Percentiles rank a stretch among this genome's conserved stretches.
phyloP scores from a whole-genome alignment of 371 early-diverging fungal genomes.

The Mortierella sp. region DNA sequence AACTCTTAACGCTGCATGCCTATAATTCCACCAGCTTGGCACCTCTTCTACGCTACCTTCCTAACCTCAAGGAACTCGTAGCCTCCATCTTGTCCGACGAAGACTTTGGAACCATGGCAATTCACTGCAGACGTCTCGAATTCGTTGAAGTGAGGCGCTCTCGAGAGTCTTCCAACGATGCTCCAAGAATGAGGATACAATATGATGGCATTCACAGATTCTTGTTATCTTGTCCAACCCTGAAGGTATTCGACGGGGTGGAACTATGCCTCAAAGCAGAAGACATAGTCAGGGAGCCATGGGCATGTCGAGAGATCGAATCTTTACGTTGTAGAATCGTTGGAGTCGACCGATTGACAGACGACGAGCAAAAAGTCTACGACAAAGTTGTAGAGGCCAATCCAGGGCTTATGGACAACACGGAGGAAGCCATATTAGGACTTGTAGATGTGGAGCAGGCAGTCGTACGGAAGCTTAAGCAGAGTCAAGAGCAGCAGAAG shows the following conservation, averaged over 20 bases:
- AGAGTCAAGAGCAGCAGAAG: constrained; percentile 1
- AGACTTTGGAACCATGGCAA: too few species aligned
- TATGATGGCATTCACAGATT: too few species aligned
- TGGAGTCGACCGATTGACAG: constrained; percentile 4
- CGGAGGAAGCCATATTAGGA: background rate
- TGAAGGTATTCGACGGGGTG: constrained; percentile 6
- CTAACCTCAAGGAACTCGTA: too few species aligned
- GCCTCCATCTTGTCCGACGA: too few species aligned
- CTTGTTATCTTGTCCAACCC: background rate
- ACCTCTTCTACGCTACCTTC: too few species aligned
- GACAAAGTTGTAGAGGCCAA: background rate
- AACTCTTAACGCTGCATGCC: too few species aligned
- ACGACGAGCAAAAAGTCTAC: background rate
- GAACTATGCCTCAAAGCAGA: background rate
- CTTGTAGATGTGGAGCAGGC: background rate
- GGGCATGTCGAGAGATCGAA: constrained; percentile 9
- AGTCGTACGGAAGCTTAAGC: background rate
- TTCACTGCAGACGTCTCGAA: too few species aligned
- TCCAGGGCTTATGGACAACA: too few species aligned
- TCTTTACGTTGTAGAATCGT: constrained; percentile 13
- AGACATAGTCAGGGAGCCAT: background rate
- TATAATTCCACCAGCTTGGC: too few species aligned
- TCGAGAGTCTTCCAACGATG: too few species aligned
- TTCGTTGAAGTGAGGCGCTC: too few species aligned
- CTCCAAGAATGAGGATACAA: too few species aligned